A percentile compares a stretch with the other conserved stretches of the same genome.
phyloP scores from a whole-genome alignment of 495 filamentous ascomycete genomes.

The Talaromyces proteolyticus region DNA sequence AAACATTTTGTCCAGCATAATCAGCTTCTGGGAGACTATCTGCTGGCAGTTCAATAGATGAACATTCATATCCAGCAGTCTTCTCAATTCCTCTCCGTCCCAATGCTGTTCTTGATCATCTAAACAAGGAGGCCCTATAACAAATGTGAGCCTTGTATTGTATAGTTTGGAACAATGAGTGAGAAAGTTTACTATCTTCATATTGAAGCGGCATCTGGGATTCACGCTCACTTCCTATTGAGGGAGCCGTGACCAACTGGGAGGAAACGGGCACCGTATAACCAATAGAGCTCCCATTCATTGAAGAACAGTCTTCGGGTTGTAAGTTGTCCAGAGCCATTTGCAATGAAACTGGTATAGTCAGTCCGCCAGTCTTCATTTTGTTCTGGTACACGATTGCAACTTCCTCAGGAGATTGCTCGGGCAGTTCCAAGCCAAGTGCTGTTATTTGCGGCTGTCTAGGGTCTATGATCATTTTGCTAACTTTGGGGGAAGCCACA shows the following conservation, averaged over 20 bases:
- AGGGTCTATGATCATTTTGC: not conserved
- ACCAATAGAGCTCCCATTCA: not conserved
- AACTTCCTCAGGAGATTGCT: not conserved
- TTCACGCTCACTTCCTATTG: not conserved
- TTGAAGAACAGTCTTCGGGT: not conserved
- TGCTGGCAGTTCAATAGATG: not conserved
- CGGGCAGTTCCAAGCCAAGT: not conserved
- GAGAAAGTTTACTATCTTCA: not conserved
- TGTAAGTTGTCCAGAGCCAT: not conserved
- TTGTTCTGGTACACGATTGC: not conserved
- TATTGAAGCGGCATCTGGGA: not conserved
- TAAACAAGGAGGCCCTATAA: not conserved
- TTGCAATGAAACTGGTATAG: not conserved
- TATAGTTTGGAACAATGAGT: not conserved
- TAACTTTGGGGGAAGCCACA: not conserved
- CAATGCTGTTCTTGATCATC: not conserved
- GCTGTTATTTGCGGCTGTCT: not conserved
- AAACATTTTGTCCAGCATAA: not conserved
- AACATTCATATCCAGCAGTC: not conserved
- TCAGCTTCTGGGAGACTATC: not conserved
- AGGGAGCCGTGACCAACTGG: not conserved
- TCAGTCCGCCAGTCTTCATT: not conserved
- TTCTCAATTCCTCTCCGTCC: not conserved
- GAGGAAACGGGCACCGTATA: not conserved
- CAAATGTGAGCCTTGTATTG: not conserved